Evolutionary conservation across 768 basidiomycete genomes (phyloP).

Genomic region (Nidularia pulvinata): DNA sequence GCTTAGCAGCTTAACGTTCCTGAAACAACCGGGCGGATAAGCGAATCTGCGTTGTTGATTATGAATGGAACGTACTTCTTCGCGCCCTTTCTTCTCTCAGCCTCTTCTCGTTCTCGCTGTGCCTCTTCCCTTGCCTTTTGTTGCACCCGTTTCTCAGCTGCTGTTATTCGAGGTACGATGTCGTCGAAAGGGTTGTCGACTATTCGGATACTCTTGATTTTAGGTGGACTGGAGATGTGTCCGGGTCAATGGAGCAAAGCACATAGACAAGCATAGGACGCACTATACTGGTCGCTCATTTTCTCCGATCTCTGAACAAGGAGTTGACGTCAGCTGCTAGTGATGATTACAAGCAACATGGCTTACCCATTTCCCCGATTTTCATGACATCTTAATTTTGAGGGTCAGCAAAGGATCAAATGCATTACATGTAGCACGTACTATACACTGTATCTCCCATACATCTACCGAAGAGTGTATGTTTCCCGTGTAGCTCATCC

Average conservation of each 20-base stretch:
- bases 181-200: constrained; percentile 95
- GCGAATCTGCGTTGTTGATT: not conserved
- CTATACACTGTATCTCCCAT: constrained; percentile 91
- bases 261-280: constrained; percentile 17
- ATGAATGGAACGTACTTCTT: constrained; percentile 69
- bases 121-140: constrained; percentile 77
- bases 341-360: not conserved
- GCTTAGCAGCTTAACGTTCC: constrained; percentile 88
- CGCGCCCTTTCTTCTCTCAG: constrained; percentile 67
- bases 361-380: constrained; percentile 85
- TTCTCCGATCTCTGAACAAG: constrained; percentile 60
- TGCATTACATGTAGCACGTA: constrained; percentile 30
- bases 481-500: constrained; percentile 92
- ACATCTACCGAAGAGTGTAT: constrained; percentile 91
- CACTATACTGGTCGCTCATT: constrained; percentile 84
- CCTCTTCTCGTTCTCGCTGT: constrained; percentile 79
- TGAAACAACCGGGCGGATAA: constrained; percentile 20
- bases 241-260: not conserved
- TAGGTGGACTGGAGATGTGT: constrained; percentile 69
- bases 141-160: constrained; percentile 86
- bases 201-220: constrained; percentile 83
- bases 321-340: constrained; percentile 2
- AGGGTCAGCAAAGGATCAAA: not conserved
- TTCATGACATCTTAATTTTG: constrained; percentile 76
- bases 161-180: constrained; percentile 95